A percentile compares a stretch with the other conserved stretches of the same genome.
phyloP scores from a whole-genome alignment of 2,329 filamentous ascomycete species.

The Exutisphaerella laricina region DNA sequence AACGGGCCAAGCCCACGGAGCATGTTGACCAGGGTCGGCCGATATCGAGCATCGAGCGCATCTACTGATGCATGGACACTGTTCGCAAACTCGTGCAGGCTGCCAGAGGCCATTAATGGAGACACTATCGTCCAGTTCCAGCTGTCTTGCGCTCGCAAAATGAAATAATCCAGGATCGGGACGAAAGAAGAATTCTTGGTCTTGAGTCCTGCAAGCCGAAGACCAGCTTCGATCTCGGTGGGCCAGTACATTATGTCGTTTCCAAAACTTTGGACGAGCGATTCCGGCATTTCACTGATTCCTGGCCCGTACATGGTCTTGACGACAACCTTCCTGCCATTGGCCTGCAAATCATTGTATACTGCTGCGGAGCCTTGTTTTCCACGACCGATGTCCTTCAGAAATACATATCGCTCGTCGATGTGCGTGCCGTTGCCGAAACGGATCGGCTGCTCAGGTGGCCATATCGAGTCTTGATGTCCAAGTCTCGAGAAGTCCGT shows the following conservation, averaged over 20 bases:
- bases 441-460: constrained; percentile 8
- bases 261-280: constrained; percentile 5
- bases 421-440: constrained; percentile 5
- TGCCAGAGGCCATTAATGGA: constrained; percentile 13
- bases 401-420: constrained; percentile 13
- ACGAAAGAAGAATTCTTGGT: constrained; percentile 7
- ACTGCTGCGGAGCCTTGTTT: constrained; percentile 16
- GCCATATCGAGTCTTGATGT: neutral
- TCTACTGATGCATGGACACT: constrained; percentile 3
- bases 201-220: constrained; percentile 5
- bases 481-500: constrained; percentile 13
- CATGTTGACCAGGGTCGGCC: constrained; percentile 28
- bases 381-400: constrained; percentile 13
- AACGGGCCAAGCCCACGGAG: constrained; percentile 25
- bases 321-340: constrained; percentile 13
- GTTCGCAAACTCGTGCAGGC: constrained; percentile 11
- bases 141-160: constrained; percentile 6
- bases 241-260: constrained; percentile 15
- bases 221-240: constrained; percentile 19
- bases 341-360: constrained; percentile 10
- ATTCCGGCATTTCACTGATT: constrained; percentile 8
- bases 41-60: constrained; percentile 28
- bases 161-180: constrained; percentile 18
- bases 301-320: constrained; percentile 13
- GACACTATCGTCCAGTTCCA: constrained; percentile 18